Base-by-base conservation (phyloP, 768 basidiomycete species). In the Kwoniella sp. region DNA sequence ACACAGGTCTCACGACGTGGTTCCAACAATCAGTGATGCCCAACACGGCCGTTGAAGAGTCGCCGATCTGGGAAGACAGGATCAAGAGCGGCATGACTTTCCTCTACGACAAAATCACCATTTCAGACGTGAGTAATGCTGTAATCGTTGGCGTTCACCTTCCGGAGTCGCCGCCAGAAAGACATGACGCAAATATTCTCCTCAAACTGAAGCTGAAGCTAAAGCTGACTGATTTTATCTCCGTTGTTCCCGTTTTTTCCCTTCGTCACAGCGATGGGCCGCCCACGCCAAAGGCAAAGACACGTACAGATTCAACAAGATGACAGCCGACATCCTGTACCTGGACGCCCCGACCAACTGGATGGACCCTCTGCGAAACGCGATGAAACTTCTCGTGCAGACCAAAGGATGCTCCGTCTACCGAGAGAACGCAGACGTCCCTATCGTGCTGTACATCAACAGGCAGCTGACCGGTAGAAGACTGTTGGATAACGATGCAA, bases 371-470 rank as follows among this genome's bases (percentile, higher is more conserved):
- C 58, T 76, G 22, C 63, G 68, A 28, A 22, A 63, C 17, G 55
- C 68, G 5, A 59, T 75, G 48, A 66, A 65, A 29, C 25, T 20
- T 4, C 50, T 67, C 12, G 62, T 62, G 2, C 37, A 62, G 8
- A 58, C 67, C 17, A 55, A 60, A 41, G 64, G 69, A 23, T 72
- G 71, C 23, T 54, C 58, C n/a, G 54, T 68, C 2, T 56, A 72
- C 20, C 38, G 70, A 37, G 38, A 65, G 29, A 62, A 63, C n/a
- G 34, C 50, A 8, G 58, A 60, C 37, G 61, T 72, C 1, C 75
- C 75, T 4, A 61, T 76, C 17, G 73, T 76, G 25, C 62, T 72
- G 7, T 76, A 76, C 55, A 68, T 76, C 52, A 73, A 73, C 37
- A 45, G 75, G 50, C 75, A 76, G 60, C 28, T 59, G 53, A 70